Evolutionary conservation across 305 asterid genomes (phyloP).

Genomic region (Rubia peregrina): DNA sequence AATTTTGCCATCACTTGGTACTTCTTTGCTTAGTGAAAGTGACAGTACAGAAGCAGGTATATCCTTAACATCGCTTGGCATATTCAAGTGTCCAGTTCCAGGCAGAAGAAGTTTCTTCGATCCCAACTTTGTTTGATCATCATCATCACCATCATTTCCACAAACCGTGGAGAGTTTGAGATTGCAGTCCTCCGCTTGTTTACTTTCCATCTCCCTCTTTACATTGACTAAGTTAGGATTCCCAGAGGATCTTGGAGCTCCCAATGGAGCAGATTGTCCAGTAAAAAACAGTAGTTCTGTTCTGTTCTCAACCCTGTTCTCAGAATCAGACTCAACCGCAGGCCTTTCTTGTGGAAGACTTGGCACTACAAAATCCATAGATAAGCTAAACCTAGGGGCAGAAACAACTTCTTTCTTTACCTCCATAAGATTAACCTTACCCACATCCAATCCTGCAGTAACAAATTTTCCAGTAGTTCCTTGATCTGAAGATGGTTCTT

Average conservation of each 20-base stretch:
- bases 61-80: conserved; percentile 24
- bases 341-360: conserved; percentile 26
- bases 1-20: conserved; percentile 20
- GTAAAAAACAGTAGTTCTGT: conserved; percentile 18
- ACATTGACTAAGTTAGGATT: conserved; percentile 21
- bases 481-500: conserved; percentile 23
- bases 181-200: conserved; percentile 28
- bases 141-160: conserved; percentile 15
- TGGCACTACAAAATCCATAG: conserved; percentile 23
- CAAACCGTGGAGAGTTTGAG: conserved; percentile 29
- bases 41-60: conserved; percentile 46
- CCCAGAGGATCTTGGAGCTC: conserved; percentile 18
- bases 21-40: conserved; percentile 37
- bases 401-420: conserved; percentile 27
- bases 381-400: conserved; percentile 19
- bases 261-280: conserved; percentile 26
- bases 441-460: conserved; percentile 28
- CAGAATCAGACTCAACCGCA: conserved; percentile 23
- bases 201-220: conserved; percentile 37
- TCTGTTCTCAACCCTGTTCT: conserved; percentile 21
- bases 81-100: conserved; percentile 21
- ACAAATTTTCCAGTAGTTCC: conserved; percentile 17
- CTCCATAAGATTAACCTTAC: conserved; percentile 21
- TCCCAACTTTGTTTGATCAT: conserved; percentile 38
- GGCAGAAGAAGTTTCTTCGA: conserved; percentile 29